These are phyloP conservation scores for Leccinellum rugosiceps DNA, from an alignment of 768 basidiomycete species.

Conservation along the genomic window DNA sequence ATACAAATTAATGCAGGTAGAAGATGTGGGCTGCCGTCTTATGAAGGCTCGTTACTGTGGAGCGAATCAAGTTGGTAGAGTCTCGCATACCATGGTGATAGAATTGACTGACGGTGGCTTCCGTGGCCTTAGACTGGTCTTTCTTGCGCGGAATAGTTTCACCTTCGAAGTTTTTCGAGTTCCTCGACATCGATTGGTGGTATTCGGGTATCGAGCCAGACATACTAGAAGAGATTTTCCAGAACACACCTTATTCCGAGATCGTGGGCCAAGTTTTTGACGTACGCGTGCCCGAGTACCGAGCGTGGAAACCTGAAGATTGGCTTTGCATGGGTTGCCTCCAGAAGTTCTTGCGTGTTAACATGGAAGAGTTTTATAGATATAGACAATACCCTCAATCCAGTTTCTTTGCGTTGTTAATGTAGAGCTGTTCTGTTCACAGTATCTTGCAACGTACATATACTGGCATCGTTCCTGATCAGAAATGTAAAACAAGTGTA, in stretches of 20 bases:
- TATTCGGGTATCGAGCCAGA: constrained; percentile 1
- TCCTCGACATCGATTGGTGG: constrained; percentile 16
- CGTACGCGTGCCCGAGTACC: constrained; percentile 2
- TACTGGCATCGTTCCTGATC: no score
- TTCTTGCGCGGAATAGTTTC: constrained; percentile 11
- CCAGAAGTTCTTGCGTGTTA: constrained; percentile 3
- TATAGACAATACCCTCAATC: not conserved
- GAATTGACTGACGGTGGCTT: not conserved
- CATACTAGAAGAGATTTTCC: constrained; percentile 3
- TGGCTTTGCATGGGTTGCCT: constrained; percentile 13
- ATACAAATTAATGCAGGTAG: not conserved
- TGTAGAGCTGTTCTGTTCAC: no score
- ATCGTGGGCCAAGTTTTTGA: constrained; percentile 1
- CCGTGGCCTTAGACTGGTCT: constrained; percentile 8
- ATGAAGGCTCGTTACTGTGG: not conserved
- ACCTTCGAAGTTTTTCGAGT: constrained; percentile 12
- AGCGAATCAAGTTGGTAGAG: constrained; percentile 9
- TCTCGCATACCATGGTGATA: no score
- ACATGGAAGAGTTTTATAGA: constrained; percentile 5
- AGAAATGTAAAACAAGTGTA: no score
- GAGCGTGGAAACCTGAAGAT: constrained; percentile 2
- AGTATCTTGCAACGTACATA: not conserved
- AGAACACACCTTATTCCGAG: constrained; percentile 3
- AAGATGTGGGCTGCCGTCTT: not conserved
- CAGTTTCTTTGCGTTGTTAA: no score